Evolutionary conservation across 2,329 filamentous ascomycete species (phyloP).

Genomic region (Cladophialophora yegresii): DNA sequence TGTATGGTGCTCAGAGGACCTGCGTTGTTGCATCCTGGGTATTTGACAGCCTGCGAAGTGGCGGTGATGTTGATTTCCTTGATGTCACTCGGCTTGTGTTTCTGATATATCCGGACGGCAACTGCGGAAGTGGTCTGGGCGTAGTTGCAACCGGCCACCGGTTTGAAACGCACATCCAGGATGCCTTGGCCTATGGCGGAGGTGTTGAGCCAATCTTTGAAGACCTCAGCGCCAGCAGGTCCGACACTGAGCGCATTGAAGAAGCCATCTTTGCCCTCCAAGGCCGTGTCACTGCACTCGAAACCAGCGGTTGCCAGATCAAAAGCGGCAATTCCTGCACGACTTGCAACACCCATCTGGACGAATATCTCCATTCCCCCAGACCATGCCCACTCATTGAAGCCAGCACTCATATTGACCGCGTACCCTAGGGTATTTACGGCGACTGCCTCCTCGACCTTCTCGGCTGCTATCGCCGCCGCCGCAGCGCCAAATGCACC

Average conservation of each 20-base stretch:
- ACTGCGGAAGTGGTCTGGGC: constrained; percentile 20
- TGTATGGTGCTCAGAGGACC: constrained; percentile 18
- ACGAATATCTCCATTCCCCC: constrained; percentile 24
- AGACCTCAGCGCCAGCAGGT: neutral
- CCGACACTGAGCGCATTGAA: constrained; percentile 17
- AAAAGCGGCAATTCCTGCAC: constrained; percentile 15
- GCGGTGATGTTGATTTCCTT: constrained; percentile 10
- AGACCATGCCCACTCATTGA: constrained; percentile 25
- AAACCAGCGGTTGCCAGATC: constrained; percentile 23
- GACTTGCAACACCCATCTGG: constrained; percentile 20
- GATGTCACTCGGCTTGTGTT: neutral
- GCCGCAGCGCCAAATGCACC: constrained; percentile 19
- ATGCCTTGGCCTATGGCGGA: constrained; percentile 12
- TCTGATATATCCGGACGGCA: constrained; percentile 10
- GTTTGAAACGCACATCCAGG: constrained; percentile 23
- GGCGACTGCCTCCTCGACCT: neutral
- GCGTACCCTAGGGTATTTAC: constrained; percentile 15
- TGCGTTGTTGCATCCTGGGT: constrained; percentile 24
- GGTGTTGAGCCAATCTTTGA: constrained; percentile 10
- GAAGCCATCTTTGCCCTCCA: constrained; percentile 26
- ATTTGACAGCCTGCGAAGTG: constrained; percentile 18
- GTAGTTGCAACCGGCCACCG: constrained; percentile 26
- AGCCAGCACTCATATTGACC: constrained; percentile 19
- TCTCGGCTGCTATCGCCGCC: constrained; percentile 4
- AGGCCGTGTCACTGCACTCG: constrained; percentile 13